These are phyloP conservation scores for Ustilago nuda DNA, from an alignment of 1,284 basidiomycete species.

Conservation along the genomic window DNA sequence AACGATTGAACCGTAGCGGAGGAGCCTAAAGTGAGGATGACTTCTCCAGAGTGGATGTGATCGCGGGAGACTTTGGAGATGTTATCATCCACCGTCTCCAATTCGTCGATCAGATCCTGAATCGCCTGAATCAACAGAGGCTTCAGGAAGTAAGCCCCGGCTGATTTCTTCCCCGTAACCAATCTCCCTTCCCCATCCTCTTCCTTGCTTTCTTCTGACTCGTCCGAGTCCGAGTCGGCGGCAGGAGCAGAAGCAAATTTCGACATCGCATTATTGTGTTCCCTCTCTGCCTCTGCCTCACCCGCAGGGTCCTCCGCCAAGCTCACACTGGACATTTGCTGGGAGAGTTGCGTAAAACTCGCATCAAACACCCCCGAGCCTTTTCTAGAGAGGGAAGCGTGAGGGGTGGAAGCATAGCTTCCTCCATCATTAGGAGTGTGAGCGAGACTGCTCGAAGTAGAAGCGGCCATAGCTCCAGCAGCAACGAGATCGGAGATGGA, in stretches of 20 bases:
- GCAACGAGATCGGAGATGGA: slow-evolving; percentile 66
- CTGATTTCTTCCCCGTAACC: slow-evolving; percentile 15
- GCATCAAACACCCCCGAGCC: slow-evolving; percentile 41
- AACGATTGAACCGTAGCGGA: slow-evolving; percentile 89
- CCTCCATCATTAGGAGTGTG: slow-evolving; percentile 38
- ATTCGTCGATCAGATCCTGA: slow-evolving; percentile 85
- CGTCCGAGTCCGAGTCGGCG: slow-evolving; percentile 1
- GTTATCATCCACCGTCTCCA: slow-evolving; percentile 94
- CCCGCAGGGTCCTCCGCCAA: slow-evolving; percentile 38
- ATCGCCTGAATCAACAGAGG: slow-evolving; percentile 71
- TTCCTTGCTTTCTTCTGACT: slow-evolving; percentile 1
- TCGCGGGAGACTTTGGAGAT: slow-evolving; percentile 93
- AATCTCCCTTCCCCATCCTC: slow-evolving; percentile 28
- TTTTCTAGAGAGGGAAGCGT: slow-evolving; percentile 39
- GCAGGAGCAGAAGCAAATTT: not conserved
- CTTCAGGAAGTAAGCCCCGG: slow-evolving; percentile 66
- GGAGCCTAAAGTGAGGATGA: slow-evolving; percentile 94
- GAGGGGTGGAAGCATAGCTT: slow-evolving; percentile 38
- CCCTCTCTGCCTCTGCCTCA: slow-evolving; percentile 46
- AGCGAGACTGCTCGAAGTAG: slow-evolving; percentile 19
- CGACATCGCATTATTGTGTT: slow-evolving; percentile 7
- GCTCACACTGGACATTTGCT: slow-evolving; percentile 18
- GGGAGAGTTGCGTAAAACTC: slow-evolving; percentile 20
- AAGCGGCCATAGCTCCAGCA: slow-evolving; percentile 50
- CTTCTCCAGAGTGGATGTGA: slow-evolving; percentile 97